phyloP scores from a whole-genome alignment of 129 eudicot genomes.

The Chrysanthemum makinoi region DNA sequence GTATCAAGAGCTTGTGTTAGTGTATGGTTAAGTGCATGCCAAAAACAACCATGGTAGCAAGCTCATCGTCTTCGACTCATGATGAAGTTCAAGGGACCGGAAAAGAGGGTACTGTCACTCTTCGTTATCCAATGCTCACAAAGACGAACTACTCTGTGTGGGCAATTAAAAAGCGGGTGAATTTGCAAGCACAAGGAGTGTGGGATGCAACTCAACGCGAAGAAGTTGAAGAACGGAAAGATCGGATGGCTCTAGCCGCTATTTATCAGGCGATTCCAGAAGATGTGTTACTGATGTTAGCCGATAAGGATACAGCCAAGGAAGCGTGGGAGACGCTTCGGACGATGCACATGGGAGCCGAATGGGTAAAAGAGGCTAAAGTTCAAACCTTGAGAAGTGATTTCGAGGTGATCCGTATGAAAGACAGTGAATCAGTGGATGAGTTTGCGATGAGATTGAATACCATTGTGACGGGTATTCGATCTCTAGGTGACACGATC shows the following conservation, averaged over 20 bases:
- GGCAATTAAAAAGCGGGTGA: background rate
- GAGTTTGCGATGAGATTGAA: background rate
- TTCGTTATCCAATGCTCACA: background rate
- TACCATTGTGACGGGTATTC: slow-evolving; percentile 1
- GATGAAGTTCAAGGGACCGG: background rate
- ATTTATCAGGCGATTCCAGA: slow-evolving; percentile 2
- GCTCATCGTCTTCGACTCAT: background rate
- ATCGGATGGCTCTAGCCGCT: background rate
- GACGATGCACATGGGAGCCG: too few species aligned
- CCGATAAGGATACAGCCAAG: background rate
- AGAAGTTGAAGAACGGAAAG: background rate
- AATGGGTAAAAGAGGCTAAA: too few species aligned
- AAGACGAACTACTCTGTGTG: background rate
- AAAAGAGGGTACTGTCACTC: background rate
- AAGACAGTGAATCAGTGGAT: too few species aligned
- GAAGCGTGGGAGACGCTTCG: too few species aligned
- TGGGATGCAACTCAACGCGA: background rate
- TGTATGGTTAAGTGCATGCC: background rate
- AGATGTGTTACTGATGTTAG: slow-evolving; percentile 3
- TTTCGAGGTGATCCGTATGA: too few species aligned
- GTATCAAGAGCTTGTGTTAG: slow-evolving; percentile 6
- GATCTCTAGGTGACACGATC: background rate
- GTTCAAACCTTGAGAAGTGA: too few species aligned
- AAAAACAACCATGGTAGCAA: background rate
- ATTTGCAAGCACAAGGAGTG: background rate